Percentiles rank a stretch among this genome's conserved stretches.
These are phyloP conservation scores for Aspergillus kassunensis DNA, from an alignment of 495 filamentous ascomycete species.

Conservation along the genomic window DNA sequence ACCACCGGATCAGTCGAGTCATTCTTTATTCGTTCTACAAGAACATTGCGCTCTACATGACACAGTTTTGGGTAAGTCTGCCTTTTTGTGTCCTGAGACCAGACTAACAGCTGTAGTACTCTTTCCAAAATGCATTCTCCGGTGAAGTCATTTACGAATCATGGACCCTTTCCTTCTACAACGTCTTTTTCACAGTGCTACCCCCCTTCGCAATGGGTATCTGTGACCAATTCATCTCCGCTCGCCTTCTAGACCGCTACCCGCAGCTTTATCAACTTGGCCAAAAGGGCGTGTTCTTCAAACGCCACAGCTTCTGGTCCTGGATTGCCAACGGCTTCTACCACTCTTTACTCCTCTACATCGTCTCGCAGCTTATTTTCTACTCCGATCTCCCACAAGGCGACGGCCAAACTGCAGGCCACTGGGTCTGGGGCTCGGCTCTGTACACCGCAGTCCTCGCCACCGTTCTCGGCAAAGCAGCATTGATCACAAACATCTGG, in stretches of 20 bases:
- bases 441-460: constrained; percentile 87
- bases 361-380: constrained; percentile 77
- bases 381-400: constrained; percentile 67
- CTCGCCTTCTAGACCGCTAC: constrained; percentile 93
- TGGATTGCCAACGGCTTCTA: constrained; percentile 96
- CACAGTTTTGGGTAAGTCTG: constrained; percentile 87
- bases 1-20: constrained; percentile 92
- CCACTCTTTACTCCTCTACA: constrained; percentile 89
- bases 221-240: constrained; percentile 96
- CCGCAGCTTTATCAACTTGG: constrained; percentile 93
- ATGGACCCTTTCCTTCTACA: constrained; percentile 98
- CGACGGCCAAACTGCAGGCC: constrained; percentile 77
- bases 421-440: constrained; percentile 96
- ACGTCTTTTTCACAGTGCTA: constrained; percentile 94
- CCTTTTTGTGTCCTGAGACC: background rate
- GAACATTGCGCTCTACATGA: constrained; percentile 98
- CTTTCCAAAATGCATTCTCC: constrained; percentile 97
- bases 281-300: constrained; percentile 91
- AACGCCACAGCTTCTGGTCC: constrained; percentile 80
- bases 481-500: constrained; percentile 94
- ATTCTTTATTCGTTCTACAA: constrained; percentile 99
- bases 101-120: constrained; percentile 60
- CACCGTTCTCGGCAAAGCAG: constrained; percentile 93
- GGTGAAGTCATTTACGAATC: constrained; percentile 99
- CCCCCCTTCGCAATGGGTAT: constrained; percentile 95